Conservation (phyloP, 352 stramenopile species). For the Phytophthora nicotianae region DNA sequence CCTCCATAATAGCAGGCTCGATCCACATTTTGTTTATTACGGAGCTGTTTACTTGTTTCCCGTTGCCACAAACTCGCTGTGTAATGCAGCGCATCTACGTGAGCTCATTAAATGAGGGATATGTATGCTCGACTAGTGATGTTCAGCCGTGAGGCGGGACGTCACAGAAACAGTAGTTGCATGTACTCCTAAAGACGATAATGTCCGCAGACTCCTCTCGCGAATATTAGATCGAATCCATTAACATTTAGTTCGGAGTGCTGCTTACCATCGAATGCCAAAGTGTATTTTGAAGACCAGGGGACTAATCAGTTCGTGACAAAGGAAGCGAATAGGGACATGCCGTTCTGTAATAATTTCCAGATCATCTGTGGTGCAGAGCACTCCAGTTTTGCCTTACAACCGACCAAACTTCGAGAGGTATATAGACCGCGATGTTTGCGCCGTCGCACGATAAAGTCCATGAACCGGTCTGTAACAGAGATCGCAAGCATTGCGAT, state of each 20-base stretch:
- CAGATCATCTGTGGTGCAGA: slow-evolving; percentile 6
- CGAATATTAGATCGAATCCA: background rate
- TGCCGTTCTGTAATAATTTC: slow-evolving; percentile 16
- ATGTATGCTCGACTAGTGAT: background rate
- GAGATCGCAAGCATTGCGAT: too few species aligned
- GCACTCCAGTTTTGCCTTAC: too few species aligned
- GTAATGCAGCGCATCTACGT: too few species aligned
- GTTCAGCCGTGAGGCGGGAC: too few species aligned
- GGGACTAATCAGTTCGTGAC: slow-evolving; percentile 12
- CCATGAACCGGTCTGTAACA: too few species aligned
- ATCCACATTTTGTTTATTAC: slow-evolving; percentile 31
- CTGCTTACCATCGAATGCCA: background rate
- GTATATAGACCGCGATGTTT: background rate
- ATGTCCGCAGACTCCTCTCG: too few species aligned
- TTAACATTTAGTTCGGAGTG: background rate
- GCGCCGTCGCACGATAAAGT: background rate
- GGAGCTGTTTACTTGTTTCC: slow-evolving; percentile 38
- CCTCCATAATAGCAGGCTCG: slow-evolving; percentile 24
- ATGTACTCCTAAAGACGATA: too few species aligned
- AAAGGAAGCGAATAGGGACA: slow-evolving; percentile 11
- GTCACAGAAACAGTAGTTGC: too few species aligned
- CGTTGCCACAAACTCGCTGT: slow-evolving; percentile 51
- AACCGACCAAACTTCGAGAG: too few species aligned
- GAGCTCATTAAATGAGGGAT: too few species aligned
- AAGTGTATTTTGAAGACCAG: background rate